Base-by-base conservation (phyloP, 805 yeast species). In the Suhomyces prunicola region DNA sequence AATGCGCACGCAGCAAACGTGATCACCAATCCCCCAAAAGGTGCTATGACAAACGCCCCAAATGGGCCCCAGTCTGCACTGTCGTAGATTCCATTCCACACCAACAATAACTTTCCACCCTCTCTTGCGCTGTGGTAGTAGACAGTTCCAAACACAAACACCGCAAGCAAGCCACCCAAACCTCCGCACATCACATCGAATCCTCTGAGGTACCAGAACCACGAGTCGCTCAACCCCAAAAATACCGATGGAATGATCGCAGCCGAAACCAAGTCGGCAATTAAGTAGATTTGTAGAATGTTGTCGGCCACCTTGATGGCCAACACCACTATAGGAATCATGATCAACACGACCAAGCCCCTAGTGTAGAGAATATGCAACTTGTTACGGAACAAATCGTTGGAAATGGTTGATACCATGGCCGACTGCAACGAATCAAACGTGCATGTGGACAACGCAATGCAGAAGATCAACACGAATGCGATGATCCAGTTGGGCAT, bases 11-110 rank as follows among this genome's bases (percentile, higher is more conserved):
- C 75, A 27, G 75, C 61, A 12, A 81, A 68, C 2, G 88, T 85
- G 55, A 85, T 73, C 5, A 86, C 56, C 2, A 91, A 57, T 9
- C 93, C 90, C 26, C 93, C 96, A 41, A 85, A 77, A 5, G 97
- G 97, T 1, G 97, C 94, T 56, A 86, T 88, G 6, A 88, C 93
- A 70, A 92, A 92, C 1, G 97, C 97, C 23, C 96, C 97, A 72
- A 92, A 92, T 0, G 96, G 85, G 61, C 96, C 89, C 97, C 97
- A 92, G 65, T 92, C 97, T 48, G 79, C 81, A 5, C 81, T 74
- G 56, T 79, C 74, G 63, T 92, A 92, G 26, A 92, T 72, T 44
- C 97, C 97, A 61, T 87, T 84, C 83, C 86, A 82, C 50, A 92
- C 77, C 54, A 92, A 73, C 50, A 92, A 71, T 49, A 92, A 76